A percentile compares a stretch with the other conserved stretches of the same genome.
phyloP scores from a whole-genome alignment of 2,329 filamentous ascomycete species.

The Apiospora kogelbergensis region DNA sequence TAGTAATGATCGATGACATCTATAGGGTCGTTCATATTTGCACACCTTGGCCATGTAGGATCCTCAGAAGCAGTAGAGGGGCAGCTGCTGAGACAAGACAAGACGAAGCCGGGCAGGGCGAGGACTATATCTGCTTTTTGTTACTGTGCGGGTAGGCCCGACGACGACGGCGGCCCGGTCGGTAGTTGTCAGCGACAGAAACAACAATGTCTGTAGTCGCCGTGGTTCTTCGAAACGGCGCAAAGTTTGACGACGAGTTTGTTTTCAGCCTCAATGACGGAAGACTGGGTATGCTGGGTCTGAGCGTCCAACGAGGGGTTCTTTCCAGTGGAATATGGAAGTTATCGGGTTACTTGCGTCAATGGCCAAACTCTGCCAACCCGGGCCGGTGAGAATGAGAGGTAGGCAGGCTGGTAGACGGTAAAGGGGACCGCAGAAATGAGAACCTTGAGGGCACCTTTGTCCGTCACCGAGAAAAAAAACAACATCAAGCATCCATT shows the following conservation, averaged over 20 bases:
- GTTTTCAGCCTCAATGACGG: background rate
- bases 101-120: background rate
- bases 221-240: background rate
- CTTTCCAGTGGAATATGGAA: background rate
- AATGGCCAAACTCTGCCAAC: background rate
- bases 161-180: background rate
- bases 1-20: background rate
- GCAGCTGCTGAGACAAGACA: background rate
- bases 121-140: background rate
- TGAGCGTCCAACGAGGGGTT: background rate
- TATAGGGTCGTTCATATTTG: slow-evolving; percentile 3
- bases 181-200: background rate
- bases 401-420: background rate
- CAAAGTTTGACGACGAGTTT: background rate
- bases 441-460: background rate
- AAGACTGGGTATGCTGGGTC: background rate
- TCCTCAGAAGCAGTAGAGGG: background rate
- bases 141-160: background rate
- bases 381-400: background rate
- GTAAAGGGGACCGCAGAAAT: background rate
- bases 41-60: background rate
- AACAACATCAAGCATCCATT: background rate
- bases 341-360: slow-evolving; percentile 1
- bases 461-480: background rate
- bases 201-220: background rate